A percentile compares a stretch with the other conserved stretches of the same genome.
These are phyloP conservation scores for Cladophialophora psammophila DNA, from an alignment of 2,329 filamentous ascomycete species.

Conservation along the genomic window DNA sequence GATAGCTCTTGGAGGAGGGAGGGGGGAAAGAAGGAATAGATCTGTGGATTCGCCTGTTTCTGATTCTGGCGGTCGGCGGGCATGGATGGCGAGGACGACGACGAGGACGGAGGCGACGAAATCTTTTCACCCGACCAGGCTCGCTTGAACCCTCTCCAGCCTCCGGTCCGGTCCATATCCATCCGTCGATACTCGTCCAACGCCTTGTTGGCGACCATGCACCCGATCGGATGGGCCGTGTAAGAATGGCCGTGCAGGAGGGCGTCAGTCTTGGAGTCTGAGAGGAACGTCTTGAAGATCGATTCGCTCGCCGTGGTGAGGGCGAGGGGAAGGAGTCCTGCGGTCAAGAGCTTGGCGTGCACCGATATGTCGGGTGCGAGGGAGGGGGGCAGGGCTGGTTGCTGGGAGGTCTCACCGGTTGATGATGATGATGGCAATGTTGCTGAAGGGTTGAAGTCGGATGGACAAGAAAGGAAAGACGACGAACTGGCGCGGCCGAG, in stretches of 20 bases:
- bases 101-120: no score
- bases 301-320: constrained; percentile 76
- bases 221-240: constrained; percentile 83
- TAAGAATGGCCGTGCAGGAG: constrained; percentile 86
- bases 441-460: constrained; percentile 6
- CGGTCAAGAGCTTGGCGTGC: constrained; percentile 84
- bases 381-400: constrained; percentile 40
- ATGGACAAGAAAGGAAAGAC: constrained; percentile 63
- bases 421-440: constrained; percentile 3
- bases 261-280: constrained; percentile 77
- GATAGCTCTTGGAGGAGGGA: constrained; percentile 68
- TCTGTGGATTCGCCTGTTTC: constrained; percentile 11
- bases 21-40: constrained; percentile 77
- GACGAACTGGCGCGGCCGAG: constrained; percentile 75
- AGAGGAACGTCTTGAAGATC: constrained; percentile 75
- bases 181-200: constrained; percentile 67
- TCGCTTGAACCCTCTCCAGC: neutral
- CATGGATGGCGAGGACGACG: neutral
- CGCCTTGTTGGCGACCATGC: constrained; percentile 75
- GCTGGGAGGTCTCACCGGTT: constrained; percentile 2
- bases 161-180: constrained; percentile 51
- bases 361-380: constrained; percentile 77
- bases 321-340: constrained; percentile 78
- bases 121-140: neutral
- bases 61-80: constrained; percentile 18